Conservation (phyloP, 169 alveolate species). For the Plasmodium knowlesi region DNA sequence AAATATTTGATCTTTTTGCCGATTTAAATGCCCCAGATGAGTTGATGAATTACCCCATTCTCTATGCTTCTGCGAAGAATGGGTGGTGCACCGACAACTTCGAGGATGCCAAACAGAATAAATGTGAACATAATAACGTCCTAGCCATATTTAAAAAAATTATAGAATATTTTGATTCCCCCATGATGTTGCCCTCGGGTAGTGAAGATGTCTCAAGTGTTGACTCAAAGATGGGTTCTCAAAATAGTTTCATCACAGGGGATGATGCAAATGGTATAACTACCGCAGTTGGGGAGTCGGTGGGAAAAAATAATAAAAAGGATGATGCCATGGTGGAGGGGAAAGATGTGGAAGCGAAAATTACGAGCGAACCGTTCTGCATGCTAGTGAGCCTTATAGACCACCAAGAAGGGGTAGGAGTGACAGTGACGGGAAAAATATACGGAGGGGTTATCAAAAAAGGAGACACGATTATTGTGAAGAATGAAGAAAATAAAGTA, state of each 20-base stretch:
- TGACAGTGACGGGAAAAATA: constrained; percentile 85
- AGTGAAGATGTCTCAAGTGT: not conserved
- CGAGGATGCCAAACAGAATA: constrained; percentile 70
- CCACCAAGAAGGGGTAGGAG: constrained; percentile 84
- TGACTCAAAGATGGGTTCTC: not conserved
- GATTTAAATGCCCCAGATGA: constrained; percentile 92
- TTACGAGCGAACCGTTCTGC: constrained; percentile 75
- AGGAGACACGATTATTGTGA: constrained; percentile 81
- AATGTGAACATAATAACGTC: constrained; percentile 51
- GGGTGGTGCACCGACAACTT: constrained; percentile 83
- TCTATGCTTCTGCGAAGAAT: constrained; percentile 94
- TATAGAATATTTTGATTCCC: constrained; percentile 71
- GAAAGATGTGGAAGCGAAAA: not conserved
- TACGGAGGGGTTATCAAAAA: constrained; percentile 82
- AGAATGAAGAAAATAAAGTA: constrained; percentile 75
- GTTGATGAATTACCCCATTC: constrained; percentile 92
- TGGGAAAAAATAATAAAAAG: not conserved
- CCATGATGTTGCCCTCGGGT: not conserved
- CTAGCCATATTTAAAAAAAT: constrained; percentile 68
- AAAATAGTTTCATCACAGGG: not conserved
- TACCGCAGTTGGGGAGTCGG: not conserved
- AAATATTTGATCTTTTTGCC: constrained; percentile 92
- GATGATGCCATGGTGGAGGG: not conserved
- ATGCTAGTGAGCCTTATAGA: constrained; percentile 84
- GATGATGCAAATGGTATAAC: not conserved